Base-by-base conservation (phyloP, 176 grass and related monocot genomes). In the Musa schizocarpa region DNA sequence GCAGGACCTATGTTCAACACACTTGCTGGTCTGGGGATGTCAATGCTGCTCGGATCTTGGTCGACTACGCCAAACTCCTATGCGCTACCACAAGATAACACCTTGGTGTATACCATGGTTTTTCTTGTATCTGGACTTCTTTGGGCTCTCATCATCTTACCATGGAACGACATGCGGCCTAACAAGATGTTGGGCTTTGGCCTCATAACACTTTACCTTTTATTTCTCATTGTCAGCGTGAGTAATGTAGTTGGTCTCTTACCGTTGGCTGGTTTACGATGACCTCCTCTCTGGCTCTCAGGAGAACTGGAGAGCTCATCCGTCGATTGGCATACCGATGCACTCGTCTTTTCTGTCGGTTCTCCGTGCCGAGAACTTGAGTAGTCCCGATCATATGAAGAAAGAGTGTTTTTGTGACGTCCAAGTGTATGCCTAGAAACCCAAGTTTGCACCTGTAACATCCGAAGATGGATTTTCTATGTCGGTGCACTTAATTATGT, bases 1-100 rank as follows among this genome's bases (percentile, higher is more conserved):
- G 95, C 95, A 54, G 95, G 95, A 17, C 90, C 95, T 20, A 99
- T 99, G 90, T 99, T 99, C 73, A 99, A 99, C 48, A 99, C 90
- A 53, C 86, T 99, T 71, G 95, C 95, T 72, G 95, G 95, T 75
- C 76, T 99, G 69, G 95, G 95, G 65, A 82, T 99, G 69, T 87
- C 90, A 0, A 94, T 99, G 95, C 74, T 99, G 69, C 86, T 99
- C 58, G 89, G 86, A 79, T 88, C 95, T 71, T 99, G 82, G 84
- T 99, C 95, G 34, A 80, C 79, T 5, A 72, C 84, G 14, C 88
- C 95, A 25, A 78, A 73, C 76, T 79, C 76, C 10, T 99, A 87
- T 72, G 79, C 78, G 29, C 77, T 99, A 77, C 95, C 95, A 0
- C 86, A 85, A 78, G 95, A 99, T 68, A 16, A 74, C 70, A 87